Evolutionary conservation across 805 yeast genomes (phyloP).

Genomic region (Osmozyma mogii): DNA sequence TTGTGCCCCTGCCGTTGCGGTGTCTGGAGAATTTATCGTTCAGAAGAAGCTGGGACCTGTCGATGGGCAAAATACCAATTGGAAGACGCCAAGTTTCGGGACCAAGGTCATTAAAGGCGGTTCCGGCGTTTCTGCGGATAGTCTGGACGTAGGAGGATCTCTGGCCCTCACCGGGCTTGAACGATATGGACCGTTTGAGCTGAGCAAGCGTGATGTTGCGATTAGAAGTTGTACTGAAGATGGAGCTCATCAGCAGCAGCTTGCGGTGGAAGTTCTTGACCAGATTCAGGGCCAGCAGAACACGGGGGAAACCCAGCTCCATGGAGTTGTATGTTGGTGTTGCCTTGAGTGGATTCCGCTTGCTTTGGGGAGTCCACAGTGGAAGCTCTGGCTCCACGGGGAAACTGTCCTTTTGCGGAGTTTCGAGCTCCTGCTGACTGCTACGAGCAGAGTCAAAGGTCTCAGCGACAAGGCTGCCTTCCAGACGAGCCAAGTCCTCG

Average conservation of each 20-base stretch:
- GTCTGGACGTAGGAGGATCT: constrained; percentile 42
- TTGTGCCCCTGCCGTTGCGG: constrained; percentile 15
- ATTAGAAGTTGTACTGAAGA: constrained; percentile 24
- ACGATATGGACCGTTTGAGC: constrained; percentile 25
- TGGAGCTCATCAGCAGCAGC: constrained; percentile 26
- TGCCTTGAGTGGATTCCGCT: no score
- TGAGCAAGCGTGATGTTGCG: constrained; percentile 31
- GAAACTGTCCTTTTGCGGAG: no score
- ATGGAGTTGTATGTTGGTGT: no score
- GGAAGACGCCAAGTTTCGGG: constrained; percentile 46
- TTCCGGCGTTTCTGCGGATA: constrained; percentile 37
- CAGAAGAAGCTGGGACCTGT: constrained; percentile 17
- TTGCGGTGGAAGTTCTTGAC: constrained; percentile 6
- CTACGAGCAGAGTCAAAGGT: no score
- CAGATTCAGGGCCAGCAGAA: constrained; percentile 10
- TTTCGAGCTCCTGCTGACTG: no score
- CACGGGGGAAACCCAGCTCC: constrained; percentile 9
- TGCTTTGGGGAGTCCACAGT: no score
- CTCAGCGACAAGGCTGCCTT: no score
- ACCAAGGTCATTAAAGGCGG: constrained; percentile 40
- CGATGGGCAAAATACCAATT: constrained; percentile 45
- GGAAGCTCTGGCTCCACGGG: no score
- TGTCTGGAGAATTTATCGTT: constrained; percentile 16
- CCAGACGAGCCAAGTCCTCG: no score
- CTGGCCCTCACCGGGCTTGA: constrained; percentile 44